A percentile compares a stretch with the other conserved stretches of the same genome.
Evolutionary conservation across 768 basidiomycete species (phyloP).

Genomic region (Mycena olivaceomarginata): DNA sequence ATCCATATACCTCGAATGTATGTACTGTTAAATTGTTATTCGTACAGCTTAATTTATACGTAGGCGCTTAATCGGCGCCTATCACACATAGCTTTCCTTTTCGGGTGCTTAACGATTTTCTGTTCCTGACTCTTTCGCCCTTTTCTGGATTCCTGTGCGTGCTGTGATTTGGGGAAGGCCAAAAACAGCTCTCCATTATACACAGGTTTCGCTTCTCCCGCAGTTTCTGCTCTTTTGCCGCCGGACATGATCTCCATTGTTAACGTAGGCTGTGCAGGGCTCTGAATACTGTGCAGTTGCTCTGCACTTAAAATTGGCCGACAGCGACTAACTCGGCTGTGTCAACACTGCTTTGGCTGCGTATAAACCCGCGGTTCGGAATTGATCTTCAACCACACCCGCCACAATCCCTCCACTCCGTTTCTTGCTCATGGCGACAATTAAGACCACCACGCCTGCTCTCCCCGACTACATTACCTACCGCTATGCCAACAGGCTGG

Average conservation of each 20-base stretch:
- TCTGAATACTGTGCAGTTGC: neutral
- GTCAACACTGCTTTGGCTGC: slow-evolving; percentile 3
- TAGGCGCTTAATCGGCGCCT: neutral
- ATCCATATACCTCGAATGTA: neutral
- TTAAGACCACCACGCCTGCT: slow-evolving; percentile 44
- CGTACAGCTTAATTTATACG: neutral
- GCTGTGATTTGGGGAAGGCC: neutral
- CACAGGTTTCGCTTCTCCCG: slow-evolving; percentile 10
- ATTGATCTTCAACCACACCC: slow-evolving; percentile 12
- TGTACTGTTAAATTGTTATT: neutral
- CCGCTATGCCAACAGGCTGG: slow-evolving; percentile 62
- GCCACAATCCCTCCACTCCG: neutral
- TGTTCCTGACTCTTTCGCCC: neutral
- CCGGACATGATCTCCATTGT: slow-evolving; percentile 22
- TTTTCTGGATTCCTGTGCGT: slow-evolving; percentile 3
- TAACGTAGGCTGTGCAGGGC: slow-evolving; percentile 8
- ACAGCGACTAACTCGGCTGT: slow-evolving; percentile 29
- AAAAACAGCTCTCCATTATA: slow-evolving; percentile 17
- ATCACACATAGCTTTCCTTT: neutral
- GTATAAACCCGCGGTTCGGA: neutral
- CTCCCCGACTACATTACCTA: slow-evolving; percentile 72
- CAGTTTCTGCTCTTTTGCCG: slow-evolving; percentile 10
- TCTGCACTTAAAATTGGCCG: neutral
- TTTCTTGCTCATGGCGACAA: slow-evolving; percentile 37
- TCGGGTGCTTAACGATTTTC: neutral